phyloP scores from a whole-genome alignment of 805 yeast genomes.

The Ogataea ganodermae region DNA sequence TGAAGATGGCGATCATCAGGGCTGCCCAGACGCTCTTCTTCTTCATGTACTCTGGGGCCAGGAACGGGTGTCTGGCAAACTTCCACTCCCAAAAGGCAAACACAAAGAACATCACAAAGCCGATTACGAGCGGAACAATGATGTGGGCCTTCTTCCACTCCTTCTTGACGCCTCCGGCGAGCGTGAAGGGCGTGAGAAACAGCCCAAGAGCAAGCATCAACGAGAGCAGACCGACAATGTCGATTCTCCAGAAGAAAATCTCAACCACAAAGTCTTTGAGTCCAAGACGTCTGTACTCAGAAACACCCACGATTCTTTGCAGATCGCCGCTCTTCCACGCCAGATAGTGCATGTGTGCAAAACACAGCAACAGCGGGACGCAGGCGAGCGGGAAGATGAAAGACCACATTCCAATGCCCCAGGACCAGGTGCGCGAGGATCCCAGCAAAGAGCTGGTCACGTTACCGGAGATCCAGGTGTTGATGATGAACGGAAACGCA shows the following conservation, averaged over 20 bases:
- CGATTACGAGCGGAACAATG: slow-evolving; percentile 71
- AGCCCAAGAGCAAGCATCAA: slow-evolving; percentile 60
- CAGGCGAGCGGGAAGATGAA: slow-evolving; percentile 67
- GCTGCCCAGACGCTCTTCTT: slow-evolving; percentile 80
- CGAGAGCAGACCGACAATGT: slow-evolving; percentile 60
- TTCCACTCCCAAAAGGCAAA: slow-evolving; percentile 60
- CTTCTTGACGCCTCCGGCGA: slow-evolving; percentile 63
- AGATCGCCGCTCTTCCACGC: slow-evolving; percentile 59
- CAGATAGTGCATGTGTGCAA: slow-evolving; percentile 54
- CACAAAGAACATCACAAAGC: slow-evolving; percentile 60
- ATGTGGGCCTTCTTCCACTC: slow-evolving; percentile 63
- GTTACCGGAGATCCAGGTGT: slow-evolving; percentile 76
- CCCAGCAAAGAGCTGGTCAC: slow-evolving; percentile 42
- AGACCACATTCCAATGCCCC: slow-evolving; percentile 85
- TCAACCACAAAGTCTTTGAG: slow-evolving; percentile 34
- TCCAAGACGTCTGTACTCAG: slow-evolving; percentile 36
- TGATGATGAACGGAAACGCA: slow-evolving; percentile 70
- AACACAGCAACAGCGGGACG: slow-evolving; percentile 57
- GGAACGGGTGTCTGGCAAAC: slow-evolving; percentile 60
- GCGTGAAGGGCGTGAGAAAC: slow-evolving; percentile 69
- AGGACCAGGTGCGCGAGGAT: slow-evolving; percentile 55
- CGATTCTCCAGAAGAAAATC: slow-evolving; percentile 62
- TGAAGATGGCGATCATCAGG: slow-evolving; percentile 55
- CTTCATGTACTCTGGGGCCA: slow-evolving; percentile 57
- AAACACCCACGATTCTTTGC: slow-evolving; percentile 37